phyloP scores from a whole-genome alignment of 352 stramenopile genomes.

The Globisporangium solare region DNA sequence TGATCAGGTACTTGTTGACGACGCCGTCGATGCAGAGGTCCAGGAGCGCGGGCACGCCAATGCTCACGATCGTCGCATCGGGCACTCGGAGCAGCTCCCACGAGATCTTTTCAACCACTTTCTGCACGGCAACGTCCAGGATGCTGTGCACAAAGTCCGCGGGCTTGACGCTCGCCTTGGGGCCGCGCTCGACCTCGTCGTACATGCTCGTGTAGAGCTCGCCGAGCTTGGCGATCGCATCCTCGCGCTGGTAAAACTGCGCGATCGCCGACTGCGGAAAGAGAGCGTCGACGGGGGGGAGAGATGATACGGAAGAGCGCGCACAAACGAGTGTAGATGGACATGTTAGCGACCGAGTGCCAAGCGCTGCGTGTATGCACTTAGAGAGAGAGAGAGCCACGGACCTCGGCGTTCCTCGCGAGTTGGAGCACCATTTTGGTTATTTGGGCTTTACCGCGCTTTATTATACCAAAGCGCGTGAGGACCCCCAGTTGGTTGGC shows the following conservation, averaged over 20 bases:
- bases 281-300: constrained; percentile 10
- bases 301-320: not conserved
- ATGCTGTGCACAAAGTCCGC: constrained; percentile 55
- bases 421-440: constrained; percentile 55
- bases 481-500: not conserved
- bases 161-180: constrained; percentile 22
- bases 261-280: constrained; percentile 39
- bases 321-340: no score
- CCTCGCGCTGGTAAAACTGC: constrained; percentile 48
- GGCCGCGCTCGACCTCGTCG: constrained; percentile 23
- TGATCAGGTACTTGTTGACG: constrained; percentile 49
- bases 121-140: constrained; percentile 75
- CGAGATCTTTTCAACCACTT: constrained; percentile 71
- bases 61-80: constrained; percentile 42
- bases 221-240: constrained; percentile 50
- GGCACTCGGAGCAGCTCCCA: constrained; percentile 69
- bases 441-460: not conserved
- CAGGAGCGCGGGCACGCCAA: constrained; percentile 65
- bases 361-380: not conserved
- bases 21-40: constrained; percentile 83
- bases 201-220: constrained; percentile 39
- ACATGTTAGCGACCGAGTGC: not conserved
- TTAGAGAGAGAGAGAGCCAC: constrained; percentile 8
- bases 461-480: not conserved
- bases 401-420: constrained; percentile 56